Conservation (phyloP, 2,329 filamentous ascomycete species). For the Dothideomycetes sp. region DNA sequence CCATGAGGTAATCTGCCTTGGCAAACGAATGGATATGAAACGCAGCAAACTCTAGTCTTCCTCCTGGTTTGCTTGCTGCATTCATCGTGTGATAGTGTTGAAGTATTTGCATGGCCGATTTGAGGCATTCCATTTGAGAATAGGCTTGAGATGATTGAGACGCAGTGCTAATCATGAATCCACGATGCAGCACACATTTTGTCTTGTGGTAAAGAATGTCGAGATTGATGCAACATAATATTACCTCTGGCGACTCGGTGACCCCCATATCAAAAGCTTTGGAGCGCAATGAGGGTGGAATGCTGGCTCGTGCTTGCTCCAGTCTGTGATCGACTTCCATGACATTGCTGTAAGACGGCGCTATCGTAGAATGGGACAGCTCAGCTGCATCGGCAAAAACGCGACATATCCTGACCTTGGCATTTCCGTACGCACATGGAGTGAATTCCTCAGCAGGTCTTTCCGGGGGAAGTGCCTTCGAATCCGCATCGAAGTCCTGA, state of each 20-base stretch:
- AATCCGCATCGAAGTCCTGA: conserved; percentile 28
- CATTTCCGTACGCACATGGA: conserved; percentile 23
- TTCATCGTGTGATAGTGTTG: conserved; percentile 39
- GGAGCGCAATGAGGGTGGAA: conserved; percentile 27
- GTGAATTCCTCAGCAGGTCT: conserved; percentile 21
- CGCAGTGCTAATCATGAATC: conserved; percentile 29
- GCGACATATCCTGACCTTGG: conserved; percentile 22
- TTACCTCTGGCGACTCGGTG: conserved; percentile 36
- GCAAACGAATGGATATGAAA: conserved; percentile 36
- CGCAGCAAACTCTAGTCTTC: conserved; percentile 31
- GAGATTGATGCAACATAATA: conserved; percentile 42
- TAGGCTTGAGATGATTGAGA: conserved; percentile 22
- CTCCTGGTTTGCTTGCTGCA: conserved; percentile 33
- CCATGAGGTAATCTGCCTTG: conserved; percentile 37
- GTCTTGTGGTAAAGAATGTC: conserved; percentile 42
- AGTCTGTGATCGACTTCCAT: conserved; percentile 26
- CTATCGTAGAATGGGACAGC: conserved; percentile 24
- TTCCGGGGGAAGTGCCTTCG: conserved; percentile 25
- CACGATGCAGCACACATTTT: conserved; percentile 43
- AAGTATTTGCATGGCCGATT: conserved; percentile 37
- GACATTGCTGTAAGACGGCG: conserved; percentile 25
- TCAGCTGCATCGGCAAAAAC: conserved; percentile 30
- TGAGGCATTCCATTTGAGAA: conserved; percentile 35
- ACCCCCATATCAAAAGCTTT: conserved; percentile 30
- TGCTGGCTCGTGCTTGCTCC: conserved; percentile 20